Evolutionary conservation across 2,329 filamentous ascomycete genomes (phyloP).

Genomic region (Aspergillus tamarii): DNA sequence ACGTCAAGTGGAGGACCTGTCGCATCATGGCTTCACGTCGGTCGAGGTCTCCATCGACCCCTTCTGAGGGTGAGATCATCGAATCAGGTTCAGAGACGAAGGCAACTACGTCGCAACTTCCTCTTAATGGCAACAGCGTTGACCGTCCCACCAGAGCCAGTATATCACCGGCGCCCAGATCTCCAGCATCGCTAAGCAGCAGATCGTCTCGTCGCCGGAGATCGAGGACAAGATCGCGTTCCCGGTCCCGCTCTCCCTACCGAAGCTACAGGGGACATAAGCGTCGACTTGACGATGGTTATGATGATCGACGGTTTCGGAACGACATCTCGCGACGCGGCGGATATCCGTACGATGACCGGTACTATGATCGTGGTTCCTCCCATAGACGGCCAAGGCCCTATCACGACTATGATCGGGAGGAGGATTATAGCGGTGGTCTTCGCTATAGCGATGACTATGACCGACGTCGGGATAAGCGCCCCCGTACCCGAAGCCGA

Average conservation of each 20-base stretch:
- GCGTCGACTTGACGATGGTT: constrained; percentile 45
- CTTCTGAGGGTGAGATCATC: constrained; percentile 85
- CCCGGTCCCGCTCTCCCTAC: constrained; percentile 48
- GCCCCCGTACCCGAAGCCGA: constrained; percentile 58
- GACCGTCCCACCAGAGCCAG: constrained; percentile 86
- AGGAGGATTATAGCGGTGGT: constrained; percentile 42
- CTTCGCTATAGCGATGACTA: constrained; percentile 57
- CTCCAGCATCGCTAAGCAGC: constrained; percentile 50
- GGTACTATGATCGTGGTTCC: constrained; percentile 43
- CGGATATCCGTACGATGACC: constrained; percentile 44
- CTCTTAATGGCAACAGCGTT: constrained; percentile 79
- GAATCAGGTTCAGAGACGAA: constrained; percentile 73
- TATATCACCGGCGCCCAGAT: constrained; percentile 52
- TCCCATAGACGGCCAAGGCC: constrained; percentile 41
- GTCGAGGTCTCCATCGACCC: constrained; percentile 62
- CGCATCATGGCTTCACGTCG: constrained; percentile 53
- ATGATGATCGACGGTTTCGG: constrained; percentile 39
- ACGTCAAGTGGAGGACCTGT: constrained; percentile 1
- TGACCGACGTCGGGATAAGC: constrained; percentile 55
- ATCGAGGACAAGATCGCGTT: constrained; percentile 45
- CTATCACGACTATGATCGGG: constrained; percentile 58
- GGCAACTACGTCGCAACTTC: constrained; percentile 82
- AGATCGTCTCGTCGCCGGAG: constrained; percentile 64
- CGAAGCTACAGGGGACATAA: constrained; percentile 45
- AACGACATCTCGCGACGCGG: constrained; percentile 37